Evolutionary conservation across 2,329 filamentous ascomycete species (phyloP).

Genomic region (Colletotrichum sp.): DNA sequence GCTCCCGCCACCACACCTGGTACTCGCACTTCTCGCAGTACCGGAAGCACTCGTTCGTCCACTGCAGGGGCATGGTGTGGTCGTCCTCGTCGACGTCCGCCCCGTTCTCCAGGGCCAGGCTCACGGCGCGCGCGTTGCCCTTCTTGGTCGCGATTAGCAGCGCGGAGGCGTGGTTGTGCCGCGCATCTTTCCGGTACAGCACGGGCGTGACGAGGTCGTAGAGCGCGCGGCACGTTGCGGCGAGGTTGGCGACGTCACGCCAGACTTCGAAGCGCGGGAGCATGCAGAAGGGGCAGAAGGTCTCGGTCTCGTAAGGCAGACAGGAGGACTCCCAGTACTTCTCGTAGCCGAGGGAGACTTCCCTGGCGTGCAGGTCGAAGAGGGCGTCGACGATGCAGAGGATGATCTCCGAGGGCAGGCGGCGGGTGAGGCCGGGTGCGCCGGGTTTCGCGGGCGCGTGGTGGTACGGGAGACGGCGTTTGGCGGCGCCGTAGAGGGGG

Average conservation of each 20-base stretch:
- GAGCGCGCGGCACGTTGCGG: constrained; percentile 6
- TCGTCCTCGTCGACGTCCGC: constrained; percentile 37
- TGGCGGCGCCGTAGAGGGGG: constrained; percentile 13
- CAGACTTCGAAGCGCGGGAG: constrained; percentile 18
- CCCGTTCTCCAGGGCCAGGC: constrained; percentile 35
- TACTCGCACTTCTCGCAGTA: constrained; percentile 14
- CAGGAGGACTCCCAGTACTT: constrained; percentile 20
- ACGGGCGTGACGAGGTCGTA: constrained; percentile 8
- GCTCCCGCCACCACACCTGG: constrained; percentile 18
- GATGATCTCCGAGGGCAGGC: constrained; percentile 13
- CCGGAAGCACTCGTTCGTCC: constrained; percentile 19
- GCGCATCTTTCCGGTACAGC: constrained; percentile 8
- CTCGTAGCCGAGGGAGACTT: constrained; percentile 10
- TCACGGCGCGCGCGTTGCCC: neutral
- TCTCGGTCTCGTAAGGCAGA: constrained; percentile 11
- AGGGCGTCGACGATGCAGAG: constrained; percentile 18
- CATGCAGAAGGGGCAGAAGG: constrained; percentile 18
- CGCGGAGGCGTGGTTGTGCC: constrained; percentile 11
- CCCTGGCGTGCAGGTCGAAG: constrained; percentile 8
- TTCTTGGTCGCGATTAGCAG: constrained; percentile 9
- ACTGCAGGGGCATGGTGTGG: constrained; percentile 18
- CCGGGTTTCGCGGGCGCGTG: neutral
- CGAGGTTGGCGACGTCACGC: constrained; percentile 15
- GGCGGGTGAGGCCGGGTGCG: neutral
- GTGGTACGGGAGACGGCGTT: neutral